Percentiles rank a stretch among this genome's conserved stretches.
Evolutionary conservation across 176 grass and related monocot species (phyloP).

Genomic region (Olyra latifolia): DNA sequence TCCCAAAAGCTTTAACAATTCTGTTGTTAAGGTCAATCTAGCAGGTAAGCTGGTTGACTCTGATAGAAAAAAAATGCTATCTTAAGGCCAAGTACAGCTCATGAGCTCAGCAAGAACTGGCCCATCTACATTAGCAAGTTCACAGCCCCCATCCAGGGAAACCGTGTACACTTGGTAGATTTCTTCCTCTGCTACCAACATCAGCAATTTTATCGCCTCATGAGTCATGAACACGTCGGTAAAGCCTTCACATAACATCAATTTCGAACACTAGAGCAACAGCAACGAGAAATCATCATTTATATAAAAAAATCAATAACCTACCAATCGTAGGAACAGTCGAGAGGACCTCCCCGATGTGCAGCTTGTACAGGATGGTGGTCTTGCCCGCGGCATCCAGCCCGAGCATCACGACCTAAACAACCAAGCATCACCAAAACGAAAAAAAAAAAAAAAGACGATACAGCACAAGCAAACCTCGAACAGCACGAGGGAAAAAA

Average conservation of each 20-base stretch:
- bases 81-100: not conserved
- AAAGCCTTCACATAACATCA: not conserved
- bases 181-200: not conserved
- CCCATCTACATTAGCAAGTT: not conserved
- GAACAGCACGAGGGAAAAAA: not conserved
- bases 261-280: not conserved
- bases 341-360: slow-evolving; percentile 81
- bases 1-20: not conserved
- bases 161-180: not conserved
- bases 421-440: not conserved
- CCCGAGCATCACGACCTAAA: slow-evolving; percentile 83
- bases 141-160: not conserved
- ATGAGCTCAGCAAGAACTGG: not conserved
- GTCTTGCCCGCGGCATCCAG: slow-evolving; percentile 77
- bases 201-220: not conserved
- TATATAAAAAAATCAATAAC: not conserved
- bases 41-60: slow-evolving; percentile 7
- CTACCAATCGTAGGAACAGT: slow-evolving; percentile 80
- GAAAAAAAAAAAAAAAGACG: not conserved
- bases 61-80: not conserved
- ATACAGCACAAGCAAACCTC: not conserved
- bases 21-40: not conserved
- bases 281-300: not conserved
- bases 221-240: not conserved
- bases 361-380: slow-evolving; percentile 78